These are phyloP conservation scores for Rhizopus microsporus DNA, from an alignment of 371 early-diverging fungal genomes.

Conservation along the genomic window DNA sequence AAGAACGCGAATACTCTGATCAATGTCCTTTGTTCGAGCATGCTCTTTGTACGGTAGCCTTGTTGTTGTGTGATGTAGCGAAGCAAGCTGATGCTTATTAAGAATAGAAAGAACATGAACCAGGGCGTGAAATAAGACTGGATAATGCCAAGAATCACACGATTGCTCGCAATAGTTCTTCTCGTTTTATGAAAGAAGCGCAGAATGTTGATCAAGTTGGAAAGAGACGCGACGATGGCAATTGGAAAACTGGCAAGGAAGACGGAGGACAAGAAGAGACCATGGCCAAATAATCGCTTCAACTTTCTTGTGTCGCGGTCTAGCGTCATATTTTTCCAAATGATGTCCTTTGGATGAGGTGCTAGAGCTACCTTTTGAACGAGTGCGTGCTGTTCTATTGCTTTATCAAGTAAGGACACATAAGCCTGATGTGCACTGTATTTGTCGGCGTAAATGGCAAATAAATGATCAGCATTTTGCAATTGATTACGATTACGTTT, in stretches of 20 bases:
- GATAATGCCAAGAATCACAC: slow-evolving; percentile 54
- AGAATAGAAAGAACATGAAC: slow-evolving; percentile 62
- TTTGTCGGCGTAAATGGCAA: slow-evolving; percentile 61
- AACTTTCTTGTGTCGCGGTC: slow-evolving; percentile 43
- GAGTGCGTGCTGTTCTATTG: not conserved
- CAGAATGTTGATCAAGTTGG: slow-evolving; percentile 58
- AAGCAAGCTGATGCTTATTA: slow-evolving; percentile 64
- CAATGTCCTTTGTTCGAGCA: slow-evolving; percentile 63
- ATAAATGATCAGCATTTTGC: slow-evolving; percentile 64
- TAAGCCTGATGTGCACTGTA: slow-evolving; percentile 53
- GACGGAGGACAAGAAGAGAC: slow-evolving; percentile 55
- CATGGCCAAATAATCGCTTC: slow-evolving; percentile 56
- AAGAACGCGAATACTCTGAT: slow-evolving; percentile 75
- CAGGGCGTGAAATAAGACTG: slow-evolving; percentile 72
- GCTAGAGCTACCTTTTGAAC: slow-evolving; percentile 39
- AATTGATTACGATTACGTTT: slow-evolving; percentile 50
- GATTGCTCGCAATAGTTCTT: slow-evolving; percentile 42
- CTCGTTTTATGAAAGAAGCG: slow-evolving; percentile 48
- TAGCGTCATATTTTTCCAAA: slow-evolving; percentile 76
- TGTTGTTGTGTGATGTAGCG: slow-evolving; percentile 64
- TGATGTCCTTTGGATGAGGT: slow-evolving; percentile 74
- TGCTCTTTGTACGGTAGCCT: slow-evolving; percentile 67
- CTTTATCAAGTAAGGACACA: slow-evolving; percentile 20
- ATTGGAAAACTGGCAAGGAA: slow-evolving; percentile 68
- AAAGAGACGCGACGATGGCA: slow-evolving; percentile 54